Percentiles rank a stretch among this genome's conserved stretches.
phyloP scores from a whole-genome alignment of 257 asterid genomes.

The Primulina tabacum region DNA sequence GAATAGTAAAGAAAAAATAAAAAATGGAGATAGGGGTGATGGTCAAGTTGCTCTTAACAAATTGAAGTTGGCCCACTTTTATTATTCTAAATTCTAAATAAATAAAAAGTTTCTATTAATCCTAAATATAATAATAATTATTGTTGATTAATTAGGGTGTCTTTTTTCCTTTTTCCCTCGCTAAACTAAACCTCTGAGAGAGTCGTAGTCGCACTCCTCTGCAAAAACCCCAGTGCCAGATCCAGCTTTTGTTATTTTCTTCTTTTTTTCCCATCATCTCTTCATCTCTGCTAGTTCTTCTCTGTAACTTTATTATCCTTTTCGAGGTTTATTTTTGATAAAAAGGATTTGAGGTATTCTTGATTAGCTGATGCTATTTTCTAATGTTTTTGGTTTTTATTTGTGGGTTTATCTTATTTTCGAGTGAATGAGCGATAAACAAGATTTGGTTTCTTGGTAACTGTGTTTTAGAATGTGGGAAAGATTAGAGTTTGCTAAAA shows the following conservation, averaged over 20 bases:
- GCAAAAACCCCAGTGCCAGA: slow-evolving; percentile 49
- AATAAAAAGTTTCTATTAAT: too few relatives aligned
- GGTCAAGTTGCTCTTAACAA: too few relatives aligned
- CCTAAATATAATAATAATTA: too few relatives aligned
- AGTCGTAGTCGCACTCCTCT: slow-evolving; percentile 23
- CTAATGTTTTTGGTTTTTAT: not conserved
- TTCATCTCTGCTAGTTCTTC: slow-evolving; percentile 1
- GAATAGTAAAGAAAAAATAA: too few relatives aligned
- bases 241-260: slow-evolving; percentile 44
- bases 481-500: slow-evolving; percentile 25
- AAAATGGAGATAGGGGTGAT: too few relatives aligned
- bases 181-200: not conserved
- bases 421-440: not conserved
- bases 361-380: slow-evolving; percentile 8
- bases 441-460: slow-evolving; percentile 20
- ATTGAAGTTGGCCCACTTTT: too few relatives aligned
- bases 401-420: too few relatives aligned
- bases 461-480: slow-evolving; percentile 8
- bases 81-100: too few relatives aligned
- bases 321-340: slow-evolving; percentile 17
- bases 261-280: slow-evolving; percentile 8
- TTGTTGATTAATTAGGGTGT: too few relatives aligned
- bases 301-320: slow-evolving; percentile 11
- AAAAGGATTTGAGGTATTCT: slow-evolving; percentile 24
- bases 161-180: too few relatives aligned